Conservation (phyloP, 108 stramenopile genomes). For the Nitzschia putrida region DNA sequence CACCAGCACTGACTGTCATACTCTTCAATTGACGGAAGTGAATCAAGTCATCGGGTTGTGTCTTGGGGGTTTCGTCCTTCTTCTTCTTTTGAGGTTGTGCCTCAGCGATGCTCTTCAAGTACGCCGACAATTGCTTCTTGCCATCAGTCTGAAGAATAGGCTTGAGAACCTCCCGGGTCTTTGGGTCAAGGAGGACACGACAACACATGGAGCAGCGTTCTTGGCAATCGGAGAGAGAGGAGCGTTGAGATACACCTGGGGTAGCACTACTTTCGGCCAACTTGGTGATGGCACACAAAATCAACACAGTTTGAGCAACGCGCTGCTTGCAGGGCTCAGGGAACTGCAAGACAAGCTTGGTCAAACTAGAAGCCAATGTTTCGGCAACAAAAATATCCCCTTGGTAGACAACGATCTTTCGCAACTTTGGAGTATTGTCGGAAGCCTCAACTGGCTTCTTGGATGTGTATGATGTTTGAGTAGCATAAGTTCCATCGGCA, state of each 20-base stretch:
- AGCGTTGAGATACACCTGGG: constrained; percentile 72
- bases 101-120: constrained; percentile 64
- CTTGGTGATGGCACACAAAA: constrained; percentile 88
- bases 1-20: constrained; percentile 80
- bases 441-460: constrained; percentile 45
- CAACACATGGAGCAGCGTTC: constrained; percentile 90
- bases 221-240: constrained; percentile 81
- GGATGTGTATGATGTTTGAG: constrained; percentile 86
- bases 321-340: constrained; percentile 72
- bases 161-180: constrained; percentile 70
- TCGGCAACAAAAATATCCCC: constrained; percentile 96
- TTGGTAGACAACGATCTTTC: constrained; percentile 81
- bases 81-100: constrained; percentile 42
- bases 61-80: constrained; percentile 32
- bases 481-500: constrained; percentile 98
- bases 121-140: constrained; percentile 72
- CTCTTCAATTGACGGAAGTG: constrained; percentile 97
- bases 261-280: constrained; percentile 67
- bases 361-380: constrained; percentile 81
- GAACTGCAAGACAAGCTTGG: constrained; percentile 90
- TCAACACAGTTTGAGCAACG: constrained; percentile 72
- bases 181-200: constrained; percentile 88
- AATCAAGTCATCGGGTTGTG: constrained; percentile 97
- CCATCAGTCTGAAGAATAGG: constrained; percentile 76
- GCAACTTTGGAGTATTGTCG: constrained; percentile 76